Base-by-base conservation (phyloP, 495 filamentous ascomycete species). In the Trichoderma orchidacearum region DNA sequence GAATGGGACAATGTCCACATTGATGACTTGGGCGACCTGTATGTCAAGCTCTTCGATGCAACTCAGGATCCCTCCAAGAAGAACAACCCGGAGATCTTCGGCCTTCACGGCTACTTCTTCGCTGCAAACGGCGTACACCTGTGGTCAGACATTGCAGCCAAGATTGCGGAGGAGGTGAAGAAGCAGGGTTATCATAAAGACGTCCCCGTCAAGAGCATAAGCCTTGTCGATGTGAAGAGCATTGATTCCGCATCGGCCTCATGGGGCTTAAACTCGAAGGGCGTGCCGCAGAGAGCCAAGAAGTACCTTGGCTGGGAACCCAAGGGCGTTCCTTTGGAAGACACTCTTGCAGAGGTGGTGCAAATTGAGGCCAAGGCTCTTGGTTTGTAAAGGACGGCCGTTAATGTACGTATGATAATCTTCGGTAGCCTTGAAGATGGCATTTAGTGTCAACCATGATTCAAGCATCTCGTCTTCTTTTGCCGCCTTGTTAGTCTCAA, bases 1-100 rank as follows among this genome's bases (percentile, higher is more conserved):
- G 64, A 80, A 56, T 92, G 89, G 87, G 81, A 86, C 56, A 77
- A 86, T 63, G 77, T 92, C 36, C 81, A 91, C 65, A 72, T 94
- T 18, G 75, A 81, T 18, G 88, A 94, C 66, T 70, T 94, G 15
- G 79, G 79, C 57, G 74, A 78, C 27, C 67, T 88, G 25, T 90
- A 82, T 64, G 66, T 85, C 3, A 66, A 72, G 5, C 72, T 91
- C 30, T 81, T 83, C 8, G 85, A 87, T 53, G 84, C 84, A 5
- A 86, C 85, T 30, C 63, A 66, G 28, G 64, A 69, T 48, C 60
- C 65, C 13, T 51, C 57, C 25, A 64, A 63, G 60, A 56, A 53
- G 25, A 51, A 48, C 12, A 59, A 72, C 59, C 63, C 79, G 23
- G 85, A 86, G 34, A 82, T 86, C 13, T 95, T 87, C 81, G 85